Percentiles rank a stretch among this genome's conserved stretches.
These are phyloP conservation scores for Penicillium coprophilum DNA, from an alignment of 495 filamentous ascomycete species.

Conservation along the genomic window DNA sequence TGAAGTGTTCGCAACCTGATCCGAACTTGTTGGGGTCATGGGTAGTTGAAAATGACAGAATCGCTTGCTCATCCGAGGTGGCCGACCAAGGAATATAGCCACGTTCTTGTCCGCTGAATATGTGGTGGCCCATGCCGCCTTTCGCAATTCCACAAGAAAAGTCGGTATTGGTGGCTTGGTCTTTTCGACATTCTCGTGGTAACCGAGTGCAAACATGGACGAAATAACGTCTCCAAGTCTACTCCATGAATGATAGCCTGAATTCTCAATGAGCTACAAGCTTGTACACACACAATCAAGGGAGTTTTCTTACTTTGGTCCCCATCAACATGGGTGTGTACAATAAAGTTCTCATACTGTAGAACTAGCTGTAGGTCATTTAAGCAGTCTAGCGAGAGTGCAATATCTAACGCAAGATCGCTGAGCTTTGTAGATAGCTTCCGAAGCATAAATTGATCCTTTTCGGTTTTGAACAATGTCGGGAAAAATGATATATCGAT, in stretches of 20 bases:
- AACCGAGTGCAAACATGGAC: constrained; percentile 44
- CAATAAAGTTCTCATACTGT: constrained; percentile 49
- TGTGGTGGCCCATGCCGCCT: constrained; percentile 38
- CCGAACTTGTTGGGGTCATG: constrained; percentile 10
- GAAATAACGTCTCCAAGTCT: constrained; percentile 43
- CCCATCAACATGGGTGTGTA: constrained; percentile 45
- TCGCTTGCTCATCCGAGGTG: constrained; percentile 42
- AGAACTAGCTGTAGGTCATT: constrained; percentile 45
- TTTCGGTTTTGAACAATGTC: constrained; percentile 29
- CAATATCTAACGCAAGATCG: constrained; percentile 38
- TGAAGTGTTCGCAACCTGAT: constrained; percentile 9
- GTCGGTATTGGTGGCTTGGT: constrained; percentile 28
- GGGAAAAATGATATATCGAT: constrained; percentile 38
- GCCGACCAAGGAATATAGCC: constrained; percentile 44
- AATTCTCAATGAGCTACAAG: neutral
- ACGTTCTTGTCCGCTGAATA: constrained; percentile 48
- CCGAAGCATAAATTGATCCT: constrained; percentile 29
- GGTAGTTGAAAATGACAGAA: constrained; percentile 45
- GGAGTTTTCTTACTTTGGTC: constrained; percentile 39
- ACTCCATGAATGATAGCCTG: constrained; percentile 46
- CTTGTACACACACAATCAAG: neutral
- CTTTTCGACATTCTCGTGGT: constrained; percentile 42
- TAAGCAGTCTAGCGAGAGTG: constrained; percentile 42
- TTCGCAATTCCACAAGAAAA: constrained; percentile 40
- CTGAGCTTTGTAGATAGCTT: constrained; percentile 30